phyloP scores from a whole-genome alignment of 2,329 filamentous ascomycete species.

The Sporothrix pseudoabietina region DNA sequence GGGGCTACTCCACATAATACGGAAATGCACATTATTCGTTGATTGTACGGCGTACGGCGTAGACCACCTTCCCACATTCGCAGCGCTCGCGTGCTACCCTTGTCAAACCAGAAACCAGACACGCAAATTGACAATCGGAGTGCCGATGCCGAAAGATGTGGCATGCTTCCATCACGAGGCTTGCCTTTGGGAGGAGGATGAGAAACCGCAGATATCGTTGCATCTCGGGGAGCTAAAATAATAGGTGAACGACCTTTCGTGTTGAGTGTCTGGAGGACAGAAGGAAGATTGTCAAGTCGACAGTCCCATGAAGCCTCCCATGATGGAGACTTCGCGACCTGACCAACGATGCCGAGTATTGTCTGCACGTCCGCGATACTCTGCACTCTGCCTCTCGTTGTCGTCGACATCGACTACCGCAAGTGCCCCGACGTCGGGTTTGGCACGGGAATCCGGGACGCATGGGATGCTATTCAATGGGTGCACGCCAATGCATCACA shows the following conservation, averaged over 20 bases:
- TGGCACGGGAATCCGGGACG: not conserved
- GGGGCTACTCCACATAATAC: not conserved
- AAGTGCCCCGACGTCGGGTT: not conserved
- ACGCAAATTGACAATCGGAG: not conserved
- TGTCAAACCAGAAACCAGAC: not conserved
- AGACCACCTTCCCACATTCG: not conserved
- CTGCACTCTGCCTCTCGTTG: not conserved
- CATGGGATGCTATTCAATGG: not conserved
- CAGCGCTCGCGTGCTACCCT: not conserved
- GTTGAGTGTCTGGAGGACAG: not conserved
- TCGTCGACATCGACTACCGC: not conserved
- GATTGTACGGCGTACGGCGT: not conserved
- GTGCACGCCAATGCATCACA: not conserved
- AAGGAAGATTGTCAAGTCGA: not conserved
- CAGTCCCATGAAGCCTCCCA: no score
- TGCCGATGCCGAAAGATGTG: not conserved
- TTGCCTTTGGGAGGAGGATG: not conserved
- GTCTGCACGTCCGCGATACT: not conserved
- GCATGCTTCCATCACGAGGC: not conserved
- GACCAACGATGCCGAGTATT: constrained; percentile 4
- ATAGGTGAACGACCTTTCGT: no score
- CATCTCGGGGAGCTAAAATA: not conserved
- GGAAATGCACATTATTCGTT: not conserved
- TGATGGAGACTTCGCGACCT: not conserved
- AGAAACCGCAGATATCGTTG: not conserved